Percentiles rank a stretch among this genome's conserved stretches.
Evolutionary conservation across 805 yeast genomes (phyloP).

Genomic region (Yamadazyma ubonensis): DNA sequence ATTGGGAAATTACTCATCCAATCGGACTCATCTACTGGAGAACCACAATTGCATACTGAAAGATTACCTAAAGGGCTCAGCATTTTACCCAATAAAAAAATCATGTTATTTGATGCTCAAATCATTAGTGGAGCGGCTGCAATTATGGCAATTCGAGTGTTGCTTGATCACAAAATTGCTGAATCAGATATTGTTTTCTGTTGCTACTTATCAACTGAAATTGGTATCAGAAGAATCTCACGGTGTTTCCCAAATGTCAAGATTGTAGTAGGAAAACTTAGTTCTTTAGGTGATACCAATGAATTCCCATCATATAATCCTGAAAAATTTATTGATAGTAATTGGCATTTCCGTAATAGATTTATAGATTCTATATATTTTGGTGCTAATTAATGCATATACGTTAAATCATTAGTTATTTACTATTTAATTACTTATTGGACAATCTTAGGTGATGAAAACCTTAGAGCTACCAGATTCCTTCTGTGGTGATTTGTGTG

Average conservation of each 20-base stretch:
- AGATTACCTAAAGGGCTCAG: constrained; percentile 52
- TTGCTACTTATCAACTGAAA: constrained; percentile 71
- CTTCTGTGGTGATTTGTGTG: constrained; percentile 38
- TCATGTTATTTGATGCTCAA: constrained; percentile 82
- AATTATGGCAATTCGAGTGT: constrained; percentile 88
- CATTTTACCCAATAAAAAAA: constrained; percentile 32
- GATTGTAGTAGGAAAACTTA: constrained; percentile 67
- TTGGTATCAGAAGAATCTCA: constrained; percentile 69
- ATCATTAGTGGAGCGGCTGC: constrained; percentile 90
- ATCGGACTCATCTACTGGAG: constrained; percentile 86
- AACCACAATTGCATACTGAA: constrained; percentile 87
- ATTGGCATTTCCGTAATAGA: constrained; percentile 63
- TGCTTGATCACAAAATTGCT: constrained; percentile 74
- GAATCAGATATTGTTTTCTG: constrained; percentile 65
- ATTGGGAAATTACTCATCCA: constrained; percentile 86
- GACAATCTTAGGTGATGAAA: constrained; percentile 34
- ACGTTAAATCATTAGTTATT: neutral
- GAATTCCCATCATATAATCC: constrained; percentile 24
- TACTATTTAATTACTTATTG: neutral
- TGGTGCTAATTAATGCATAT: constrained; percentile 49
- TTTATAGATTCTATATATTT: constrained; percentile 76
- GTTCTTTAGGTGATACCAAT: constrained; percentile 34
- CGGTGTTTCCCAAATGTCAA: constrained; percentile 72
- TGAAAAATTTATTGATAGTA: constrained; percentile 45
- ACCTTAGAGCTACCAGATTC: constrained; percentile 48